Evolutionary conservation across 176 grass and related monocot species (phyloP).

Genomic region (Poa annua): DNA sequence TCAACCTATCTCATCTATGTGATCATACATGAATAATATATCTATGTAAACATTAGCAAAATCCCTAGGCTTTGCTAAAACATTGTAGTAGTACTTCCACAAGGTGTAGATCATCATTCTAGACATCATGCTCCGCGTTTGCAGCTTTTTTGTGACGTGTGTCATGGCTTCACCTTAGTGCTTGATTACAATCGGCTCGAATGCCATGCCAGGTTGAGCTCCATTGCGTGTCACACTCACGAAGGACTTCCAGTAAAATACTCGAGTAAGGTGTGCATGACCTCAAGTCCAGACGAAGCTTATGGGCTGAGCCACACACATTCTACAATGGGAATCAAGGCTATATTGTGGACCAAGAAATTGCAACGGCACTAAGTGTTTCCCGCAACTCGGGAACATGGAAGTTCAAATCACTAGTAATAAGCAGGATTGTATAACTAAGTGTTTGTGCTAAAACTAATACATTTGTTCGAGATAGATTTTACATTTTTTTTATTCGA

Average conservation of each 20-base stretch:
- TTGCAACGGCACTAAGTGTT: no score
- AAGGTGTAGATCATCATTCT: background rate
- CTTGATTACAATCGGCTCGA: background rate
- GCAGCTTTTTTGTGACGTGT: background rate
- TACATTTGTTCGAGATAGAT: background rate
- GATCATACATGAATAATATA: background rate
- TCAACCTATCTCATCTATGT: background rate
- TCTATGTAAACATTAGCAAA: background rate
- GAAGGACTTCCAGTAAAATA: no score
- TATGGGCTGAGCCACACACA: no score
- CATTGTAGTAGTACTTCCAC: background rate
- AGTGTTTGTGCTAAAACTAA: background rate
- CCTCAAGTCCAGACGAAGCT: no score
- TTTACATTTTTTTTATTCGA: background rate
- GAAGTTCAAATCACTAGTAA: no score
- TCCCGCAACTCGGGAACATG: no score
- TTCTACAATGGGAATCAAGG: no score
- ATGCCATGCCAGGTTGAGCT: background rate
- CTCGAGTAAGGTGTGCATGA: no score
- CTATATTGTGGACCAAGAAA: no score
- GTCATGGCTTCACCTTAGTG: background rate
- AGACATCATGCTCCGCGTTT: background rate
- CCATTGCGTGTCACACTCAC: background rate
- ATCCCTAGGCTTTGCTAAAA: background rate
- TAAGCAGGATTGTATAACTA: background rate